Conservation (phyloP, 306 rosid genomes). For the Corylus americana region DNA sequence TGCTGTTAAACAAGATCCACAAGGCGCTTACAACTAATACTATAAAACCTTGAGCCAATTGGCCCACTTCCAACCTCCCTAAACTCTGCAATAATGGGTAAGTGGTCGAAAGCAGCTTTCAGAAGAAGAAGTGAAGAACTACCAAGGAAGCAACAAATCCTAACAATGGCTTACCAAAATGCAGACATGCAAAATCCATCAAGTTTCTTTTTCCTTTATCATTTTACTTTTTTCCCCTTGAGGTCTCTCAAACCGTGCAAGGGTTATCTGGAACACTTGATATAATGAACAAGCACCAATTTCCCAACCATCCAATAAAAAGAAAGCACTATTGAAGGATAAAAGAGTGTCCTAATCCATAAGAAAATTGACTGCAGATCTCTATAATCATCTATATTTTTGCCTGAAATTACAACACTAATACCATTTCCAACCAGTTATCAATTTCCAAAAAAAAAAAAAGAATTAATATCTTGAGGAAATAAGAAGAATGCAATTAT, state of each 20-base stretch:
- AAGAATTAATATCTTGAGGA: neutral
- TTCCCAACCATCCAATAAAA: neutral
- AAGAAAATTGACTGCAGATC: neutral
- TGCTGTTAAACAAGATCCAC: neutral
- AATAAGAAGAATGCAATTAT: neutral
- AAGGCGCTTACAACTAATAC: neutral
- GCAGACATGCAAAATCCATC: neutral
- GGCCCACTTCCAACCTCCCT: conserved; percentile 4
- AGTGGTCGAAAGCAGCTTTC: neutral
- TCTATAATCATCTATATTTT: neutral
- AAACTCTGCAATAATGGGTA: neutral
- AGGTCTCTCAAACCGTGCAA: neutral
- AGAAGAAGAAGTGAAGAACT: neutral
- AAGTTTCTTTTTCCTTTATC: neutral
- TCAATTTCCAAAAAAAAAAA: neutral
- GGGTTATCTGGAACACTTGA: neutral
- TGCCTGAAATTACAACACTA: neutral
- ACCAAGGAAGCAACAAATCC: neutral
- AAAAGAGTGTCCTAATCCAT: neutral
- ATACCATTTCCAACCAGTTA: neutral
- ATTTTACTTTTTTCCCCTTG: neutral
- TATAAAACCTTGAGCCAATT: neutral
- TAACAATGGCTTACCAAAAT: neutral
- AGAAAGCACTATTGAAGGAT: neutral
- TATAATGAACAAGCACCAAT: neutral